phyloP scores from a whole-genome alignment of 176 grass and related monocot genomes.

The Musa schizocarpa region DNA sequence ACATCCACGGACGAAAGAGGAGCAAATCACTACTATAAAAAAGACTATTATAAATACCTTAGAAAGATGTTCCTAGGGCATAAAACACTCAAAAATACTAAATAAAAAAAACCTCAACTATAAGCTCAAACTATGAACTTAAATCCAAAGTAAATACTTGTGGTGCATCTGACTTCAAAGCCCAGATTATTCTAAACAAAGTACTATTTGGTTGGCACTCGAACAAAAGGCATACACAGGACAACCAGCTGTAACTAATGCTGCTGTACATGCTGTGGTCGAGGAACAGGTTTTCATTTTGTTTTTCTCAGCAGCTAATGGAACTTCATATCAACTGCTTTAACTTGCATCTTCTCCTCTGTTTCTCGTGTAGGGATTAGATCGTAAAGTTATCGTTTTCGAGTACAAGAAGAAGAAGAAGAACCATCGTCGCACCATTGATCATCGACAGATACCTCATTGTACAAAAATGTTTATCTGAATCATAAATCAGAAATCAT shows the following conservation, averaged over 20 bases:
- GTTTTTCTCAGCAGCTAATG: background rate
- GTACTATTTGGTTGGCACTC: slow-evolving; percentile 79
- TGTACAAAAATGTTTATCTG: background rate
- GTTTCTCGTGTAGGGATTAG: slow-evolving; percentile 51
- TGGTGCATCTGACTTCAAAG: too few relatives aligned
- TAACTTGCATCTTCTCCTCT: slow-evolving; percentile 5
- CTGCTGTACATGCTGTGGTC: slow-evolving; percentile 84
- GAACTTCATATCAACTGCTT: slow-evolving; percentile 13
- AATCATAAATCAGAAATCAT: background rate
- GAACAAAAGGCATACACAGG: slow-evolving; percentile 86
- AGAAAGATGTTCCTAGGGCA: too few relatives aligned
- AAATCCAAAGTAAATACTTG: too few relatives aligned
- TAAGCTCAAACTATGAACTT: too few relatives aligned
- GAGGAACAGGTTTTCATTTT: slow-evolving; percentile 51
- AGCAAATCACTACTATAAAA: too few relatives aligned
- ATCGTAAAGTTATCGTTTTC: slow-evolving; percentile 80
- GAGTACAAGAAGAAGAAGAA: slow-evolving; percentile 98
- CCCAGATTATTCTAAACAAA: slow-evolving; percentile 93
- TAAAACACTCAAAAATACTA: too few relatives aligned
- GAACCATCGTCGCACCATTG: slow-evolving; percentile 82
- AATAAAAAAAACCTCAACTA: too few relatives aligned
- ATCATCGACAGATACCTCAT: slow-evolving; percentile 68
- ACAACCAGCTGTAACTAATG: slow-evolving; percentile 92
- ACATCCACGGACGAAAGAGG: too few relatives aligned
- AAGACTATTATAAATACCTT: too few relatives aligned